Evolutionary conservation across 164 flowering plant genomes (phyloP).

Genomic region (Umbellularia californica): DNA sequence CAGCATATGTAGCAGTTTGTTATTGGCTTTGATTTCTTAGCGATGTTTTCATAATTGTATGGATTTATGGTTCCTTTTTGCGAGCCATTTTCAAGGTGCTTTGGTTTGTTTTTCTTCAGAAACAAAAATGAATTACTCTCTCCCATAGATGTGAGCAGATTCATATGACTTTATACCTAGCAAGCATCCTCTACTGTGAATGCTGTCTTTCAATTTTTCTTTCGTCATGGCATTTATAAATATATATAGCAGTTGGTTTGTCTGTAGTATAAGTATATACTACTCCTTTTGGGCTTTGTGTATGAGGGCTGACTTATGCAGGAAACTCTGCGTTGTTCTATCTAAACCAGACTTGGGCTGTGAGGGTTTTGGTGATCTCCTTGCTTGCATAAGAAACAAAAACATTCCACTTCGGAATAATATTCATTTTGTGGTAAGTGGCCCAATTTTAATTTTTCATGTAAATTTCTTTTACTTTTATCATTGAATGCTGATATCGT

Average conservation of each 20-base stretch:
- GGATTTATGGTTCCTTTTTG: background rate
- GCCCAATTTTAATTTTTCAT: background rate
- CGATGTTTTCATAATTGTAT: background rate
- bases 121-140: background rate
- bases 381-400: conserved; percentile 77
- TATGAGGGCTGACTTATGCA: conserved; percentile 21
- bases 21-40: too few species aligned
- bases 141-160: background rate
- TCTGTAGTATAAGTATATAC: background rate
- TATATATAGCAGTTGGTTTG: background rate
- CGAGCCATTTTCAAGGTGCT: background rate
- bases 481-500: conserved; percentile 2
- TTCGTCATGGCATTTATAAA: background rate
- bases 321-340: conserved; percentile 15
- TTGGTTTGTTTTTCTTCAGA: too few species aligned
- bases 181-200: background rate
- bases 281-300: conserved; percentile 4
- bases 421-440: conserved; percentile 96
- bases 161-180: background rate
- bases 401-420: conserved; percentile 79
- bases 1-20: too few species aligned
- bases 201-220: background rate
- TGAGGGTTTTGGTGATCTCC: conserved; percentile 91
- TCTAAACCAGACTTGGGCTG: conserved; percentile 67
- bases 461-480: background rate